Percentiles rank a stretch among this genome's conserved stretches.
phyloP scores from a whole-genome alignment of 495 filamentous ascomycete species.

The Tuber umbilicatum region DNA sequence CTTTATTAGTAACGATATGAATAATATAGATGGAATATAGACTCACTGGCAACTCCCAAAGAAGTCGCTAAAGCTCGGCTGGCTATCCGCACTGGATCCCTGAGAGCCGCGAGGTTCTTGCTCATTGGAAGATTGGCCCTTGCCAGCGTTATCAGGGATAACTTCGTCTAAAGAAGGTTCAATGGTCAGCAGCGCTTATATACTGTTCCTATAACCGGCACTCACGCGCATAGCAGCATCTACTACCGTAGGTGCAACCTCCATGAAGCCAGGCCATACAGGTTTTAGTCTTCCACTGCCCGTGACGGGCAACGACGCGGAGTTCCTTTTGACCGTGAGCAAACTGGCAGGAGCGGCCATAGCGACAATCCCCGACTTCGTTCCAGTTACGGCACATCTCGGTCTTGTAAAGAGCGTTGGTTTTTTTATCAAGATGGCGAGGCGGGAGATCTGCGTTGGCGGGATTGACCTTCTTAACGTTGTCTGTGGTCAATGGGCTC shows the following conservation, averaged over 20 bases:
- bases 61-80: constrained; percentile 28
- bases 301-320: constrained; percentile 36
- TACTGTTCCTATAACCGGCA: neutral
- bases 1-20: neutral
- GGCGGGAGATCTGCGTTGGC: constrained; percentile 22
- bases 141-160: constrained; percentile 6
- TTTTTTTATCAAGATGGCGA: constrained; percentile 37
- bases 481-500: neutral
- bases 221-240: constrained; percentile 41
- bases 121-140: constrained; percentile 15
- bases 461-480: neutral
- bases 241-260: constrained; percentile 39
- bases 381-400: constrained; percentile 41
- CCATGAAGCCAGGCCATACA: constrained; percentile 40
- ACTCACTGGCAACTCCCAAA: constrained; percentile 24
- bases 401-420: constrained; percentile 41
- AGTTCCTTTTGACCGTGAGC: constrained; percentile 39
- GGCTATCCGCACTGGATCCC: constrained; percentile 14
- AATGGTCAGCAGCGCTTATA: neutral
- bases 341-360: constrained; percentile 40
- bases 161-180: constrained; percentile 24
- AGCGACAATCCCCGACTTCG: constrained; percentile 39
- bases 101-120: constrained; percentile 2
- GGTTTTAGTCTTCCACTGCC: constrained; percentile 41
- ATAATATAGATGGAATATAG: neutral